A percentile compares a stretch with the other conserved stretches of the same genome.
Conservation (phyloP, 768 basidiomycete genomes). For the Agaricus subrufescens region DNA sequence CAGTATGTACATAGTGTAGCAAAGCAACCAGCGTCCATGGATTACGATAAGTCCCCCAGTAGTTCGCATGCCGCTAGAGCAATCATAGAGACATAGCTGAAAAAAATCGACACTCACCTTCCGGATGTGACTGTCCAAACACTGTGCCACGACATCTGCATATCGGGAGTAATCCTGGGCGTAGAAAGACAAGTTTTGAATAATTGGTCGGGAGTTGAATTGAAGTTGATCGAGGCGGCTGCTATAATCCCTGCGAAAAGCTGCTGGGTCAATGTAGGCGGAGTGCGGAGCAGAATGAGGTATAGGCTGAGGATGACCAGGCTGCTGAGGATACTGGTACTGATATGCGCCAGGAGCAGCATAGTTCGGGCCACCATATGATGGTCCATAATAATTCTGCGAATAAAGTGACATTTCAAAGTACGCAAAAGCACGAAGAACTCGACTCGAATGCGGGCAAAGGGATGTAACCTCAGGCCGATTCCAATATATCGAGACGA, state of each 20-base stretch:
- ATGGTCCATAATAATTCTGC: slow-evolving; percentile 54
- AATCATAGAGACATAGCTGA: slow-evolving; percentile 10
- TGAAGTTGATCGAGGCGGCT: slow-evolving; percentile 74
- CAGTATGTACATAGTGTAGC: slow-evolving; percentile 9
- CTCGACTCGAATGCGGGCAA: slow-evolving; percentile 12
- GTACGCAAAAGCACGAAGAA: slow-evolving; percentile 2
- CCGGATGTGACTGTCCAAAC: slow-evolving; percentile 80
- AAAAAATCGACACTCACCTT: slow-evolving; percentile 62
- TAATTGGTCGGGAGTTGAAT: slow-evolving; percentile 93
- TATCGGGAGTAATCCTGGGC: slow-evolving; percentile 84
- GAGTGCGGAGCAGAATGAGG: slow-evolving; percentile 29
- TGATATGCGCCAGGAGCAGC: slow-evolving; percentile 22
- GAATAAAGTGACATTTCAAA: slow-evolving; percentile 56
- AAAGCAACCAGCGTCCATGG: slow-evolving; percentile 2
- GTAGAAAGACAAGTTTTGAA: slow-evolving; percentile 87
- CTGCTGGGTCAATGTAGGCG: slow-evolving; percentile 24
- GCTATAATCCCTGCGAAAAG: slow-evolving; percentile 65
- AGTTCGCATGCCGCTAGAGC: slow-evolving; percentile 13
- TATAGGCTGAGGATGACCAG: slow-evolving; percentile 40
- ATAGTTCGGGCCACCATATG: slow-evolving; percentile 46
- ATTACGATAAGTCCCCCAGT: slow-evolving; percentile 9
- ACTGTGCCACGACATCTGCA: slow-evolving; percentile 75
- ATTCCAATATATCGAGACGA: slow-evolving; percentile 9
- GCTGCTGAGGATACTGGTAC: slow-evolving; percentile 34
- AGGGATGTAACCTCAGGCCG: slow-evolving; percentile 11